Conservation (phyloP, 345 rosid genomes). For the Syzygium oleosum region DNA sequence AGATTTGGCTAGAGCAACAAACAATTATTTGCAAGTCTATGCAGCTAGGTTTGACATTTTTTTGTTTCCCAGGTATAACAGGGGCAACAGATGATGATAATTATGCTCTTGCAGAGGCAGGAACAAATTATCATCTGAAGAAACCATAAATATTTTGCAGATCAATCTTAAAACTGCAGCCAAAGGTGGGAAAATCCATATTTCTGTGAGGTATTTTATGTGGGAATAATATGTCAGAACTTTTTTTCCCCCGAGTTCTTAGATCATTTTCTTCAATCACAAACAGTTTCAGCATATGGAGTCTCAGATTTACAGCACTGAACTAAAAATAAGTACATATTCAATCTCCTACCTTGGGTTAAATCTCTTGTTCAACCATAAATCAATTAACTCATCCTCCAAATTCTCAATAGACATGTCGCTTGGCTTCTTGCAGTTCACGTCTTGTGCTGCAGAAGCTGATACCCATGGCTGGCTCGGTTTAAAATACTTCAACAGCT, state of each 20-base stretch:
- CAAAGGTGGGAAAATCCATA: background rate
- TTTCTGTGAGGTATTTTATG: background rate
- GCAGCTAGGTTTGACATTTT: background rate
- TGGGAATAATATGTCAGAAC: background rate
- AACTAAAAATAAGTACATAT: background rate
- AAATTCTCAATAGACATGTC: slow-evolving; percentile 32
- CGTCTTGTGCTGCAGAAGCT: slow-evolving; percentile 12
- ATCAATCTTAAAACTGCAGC: background rate
- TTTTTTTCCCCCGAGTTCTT: background rate
- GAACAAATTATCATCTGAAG: background rate
- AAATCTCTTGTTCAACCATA: slow-evolving; percentile 51
- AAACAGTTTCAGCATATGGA: background rate
- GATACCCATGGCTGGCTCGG: slow-evolving; percentile 51
- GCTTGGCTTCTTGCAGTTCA: slow-evolving; percentile 14
- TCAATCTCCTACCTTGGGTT: slow-evolving; percentile 52
- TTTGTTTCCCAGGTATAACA: background rate
- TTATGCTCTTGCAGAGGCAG: background rate
- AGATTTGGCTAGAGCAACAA: background rate
- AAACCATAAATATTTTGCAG: background rate
- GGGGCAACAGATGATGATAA: background rate
- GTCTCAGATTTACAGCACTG: background rate
- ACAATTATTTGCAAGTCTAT: background rate
- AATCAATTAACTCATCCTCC: slow-evolving; percentile 50
- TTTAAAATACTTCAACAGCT: slow-evolving; percentile 52
- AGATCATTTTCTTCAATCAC: background rate